Evolutionary conservation across 768 basidiomycete genomes (phyloP), one percentile per base, ranked within the genome.

Genomic region (Lactarius sanguifluus): DNA sequence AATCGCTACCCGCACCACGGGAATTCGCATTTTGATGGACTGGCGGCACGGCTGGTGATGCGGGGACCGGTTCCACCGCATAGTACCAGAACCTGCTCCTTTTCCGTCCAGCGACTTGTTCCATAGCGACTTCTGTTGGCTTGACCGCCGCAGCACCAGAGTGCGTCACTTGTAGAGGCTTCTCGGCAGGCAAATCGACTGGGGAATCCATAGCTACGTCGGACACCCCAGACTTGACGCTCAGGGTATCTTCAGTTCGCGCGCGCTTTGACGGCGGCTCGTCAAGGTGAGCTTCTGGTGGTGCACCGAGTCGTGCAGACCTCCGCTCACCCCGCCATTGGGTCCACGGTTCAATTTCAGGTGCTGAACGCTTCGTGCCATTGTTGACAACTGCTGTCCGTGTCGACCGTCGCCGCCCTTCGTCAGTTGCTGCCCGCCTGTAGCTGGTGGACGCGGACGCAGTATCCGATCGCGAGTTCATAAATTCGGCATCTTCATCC

Each of bases 61-160:
- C 79, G 9, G 82, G 75, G 54, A 83, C 72, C 1, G 91, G 89
- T 71, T 94, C 92, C 30, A 94, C 90, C 23, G 92, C 92, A 69
- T 94, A 94, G 54, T 89, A 88, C 91, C 92, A 92, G 75, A 87
- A 93, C 72, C 90, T 92, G 73, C 92, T 93, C 75, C 83, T 87
- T 79, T 91, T 93, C 79, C 88, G 91, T 67, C 91, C 91, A 40
- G 84, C 86, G 28, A 91, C 81, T 66, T 88, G 83, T 65, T 91
- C 91, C 73, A 91, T 69, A n/a, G 88, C 88, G 52, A 86, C 79
- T 73, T 94, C 91, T 41, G 81, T 86, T 16, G 89, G 84, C 73
- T 87, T 91, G 69, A 91, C 73, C 41, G 85, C 85, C 18, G 89
- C 86, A 0, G 88, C 86, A 54, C 88, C 85, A 57, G 82, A 81